Evolutionary conservation across 768 basidiomycete species (phyloP), one percentile per base, ranked within the genome.

Genomic region (Dioszegia crocea): DNA sequence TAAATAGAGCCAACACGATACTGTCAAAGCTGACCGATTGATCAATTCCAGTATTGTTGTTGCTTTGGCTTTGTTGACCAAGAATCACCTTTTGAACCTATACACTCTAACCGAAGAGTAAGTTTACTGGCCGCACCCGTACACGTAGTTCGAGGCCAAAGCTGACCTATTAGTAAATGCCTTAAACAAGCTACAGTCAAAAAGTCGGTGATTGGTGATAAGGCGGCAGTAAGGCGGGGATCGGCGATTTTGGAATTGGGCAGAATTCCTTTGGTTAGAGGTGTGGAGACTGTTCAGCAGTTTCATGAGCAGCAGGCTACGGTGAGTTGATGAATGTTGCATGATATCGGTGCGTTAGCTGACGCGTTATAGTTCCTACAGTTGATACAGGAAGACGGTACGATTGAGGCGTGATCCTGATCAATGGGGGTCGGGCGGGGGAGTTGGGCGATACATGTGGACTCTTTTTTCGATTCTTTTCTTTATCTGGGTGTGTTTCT

Each of bases 61-160:
- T 21, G 84, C 85, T n/a, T 83, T 97, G 69, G 84, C 90, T 47
- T 86, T 97, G 82, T 79, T 93, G 29, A 82, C 97, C 30, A 93
- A 94, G 70, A 83, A 86, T 4, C 83, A 97, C 76, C 80, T 99
- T 57, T 92, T 97, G 73, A 76, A 76, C 1, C 70, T 90, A 14
- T 99, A 97, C 71, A 84, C 86, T 1, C 75, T 98, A 38, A 87
- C 89, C 1, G 93, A 98, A 80, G 92, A 96, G 93, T 94, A 73
- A 59, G 88, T 81, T 8, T 10, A 26, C 24, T 33, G 24, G n/a
- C n/a, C n/a, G n/a, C n/a, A n/a, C n/a, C n/a, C 4, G 30, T 23
- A 4, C 41, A 29, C 5, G 27, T 19, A n/a, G 51, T 17, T 2
- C 16, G 9, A 29, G n/a, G 29, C 14, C 46, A 46, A n/a, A 26